Base-by-base conservation (phyloP, 371 early-diverging fungal genomes). In the Coemansia sp. region DNA sequence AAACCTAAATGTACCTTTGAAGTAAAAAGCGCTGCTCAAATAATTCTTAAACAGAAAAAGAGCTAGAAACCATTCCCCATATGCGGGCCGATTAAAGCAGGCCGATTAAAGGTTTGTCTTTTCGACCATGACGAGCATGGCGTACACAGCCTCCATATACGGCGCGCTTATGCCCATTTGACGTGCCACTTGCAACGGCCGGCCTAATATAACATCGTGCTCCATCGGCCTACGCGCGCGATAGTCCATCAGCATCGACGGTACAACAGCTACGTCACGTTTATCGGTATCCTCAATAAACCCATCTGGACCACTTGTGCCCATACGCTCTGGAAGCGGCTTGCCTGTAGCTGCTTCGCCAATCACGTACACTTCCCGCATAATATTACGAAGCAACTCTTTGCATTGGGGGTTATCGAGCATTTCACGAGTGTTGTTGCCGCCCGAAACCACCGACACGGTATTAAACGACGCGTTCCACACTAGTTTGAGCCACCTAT, bases 391-490 rank as follows among this genome's bases (percentile, higher is more conserved):
- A 1, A 85, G 78, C 56, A 87, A 80, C 9, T 73, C 65, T 54
- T 82, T 70, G 46, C 88, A 83, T 21, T 80, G 76, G 13, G 85
- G 71, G 52, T 87, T 82, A 1, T 56, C 77, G n/a, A 91, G 72
- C 60, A 92, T 79, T 44, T 85, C 80, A 13, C 82, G 81, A 12
- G 88, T 88, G 17, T 87, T 85, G 69, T 79, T 68, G 69, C 89
- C 83, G 6, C 90, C 88, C 1, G 89, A 82, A 2, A 89, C 70
- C 1, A 91, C 86, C 36, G 90, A 89, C 1, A 89, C 81, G 0
- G 91, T 88, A 51, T 90, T 91, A 78, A 92, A 91, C 1, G 90
- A 69, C 5, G 89, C 90, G 74, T 92, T 94, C 91, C 93, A 92
- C n/a, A 90, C 86, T 4, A 91, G 63, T 70, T 95, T 95, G 58